Conservation (phyloP, 2,329 filamentous ascomycete genomes). For the Aspergillus novofumigatus region DNA sequence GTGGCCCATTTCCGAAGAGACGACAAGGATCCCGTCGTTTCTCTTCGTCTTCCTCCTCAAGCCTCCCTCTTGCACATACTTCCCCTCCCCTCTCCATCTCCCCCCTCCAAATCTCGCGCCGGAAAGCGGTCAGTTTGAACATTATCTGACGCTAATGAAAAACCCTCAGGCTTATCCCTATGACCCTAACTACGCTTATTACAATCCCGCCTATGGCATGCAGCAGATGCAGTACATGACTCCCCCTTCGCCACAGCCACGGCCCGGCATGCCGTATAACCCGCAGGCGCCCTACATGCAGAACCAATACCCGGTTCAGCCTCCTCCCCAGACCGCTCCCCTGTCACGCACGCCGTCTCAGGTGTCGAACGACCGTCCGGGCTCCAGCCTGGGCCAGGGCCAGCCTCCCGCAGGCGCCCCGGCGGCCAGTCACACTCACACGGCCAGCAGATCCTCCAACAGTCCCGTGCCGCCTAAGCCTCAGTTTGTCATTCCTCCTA, state of each 20-base stretch:
- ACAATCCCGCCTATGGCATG: slow-evolving; percentile 38
- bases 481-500: slow-evolving; percentile 59
- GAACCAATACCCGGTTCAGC: slow-evolving; percentile 47
- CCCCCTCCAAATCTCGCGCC: slow-evolving; percentile 60
- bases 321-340: slow-evolving; percentile 54
- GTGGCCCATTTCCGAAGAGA: slow-evolving; percentile 33
- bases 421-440: slow-evolving; percentile 45
- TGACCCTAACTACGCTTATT: slow-evolving; percentile 43
- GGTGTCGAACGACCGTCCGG: slow-evolving; percentile 64
- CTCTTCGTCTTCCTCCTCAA: slow-evolving; percentile 21
- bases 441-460: slow-evolving; percentile 51
- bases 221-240: slow-evolving; percentile 40
- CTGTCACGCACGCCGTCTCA: slow-evolving; percentile 86
- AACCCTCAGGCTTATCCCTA: slow-evolving; percentile 59
- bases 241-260: slow-evolving; percentile 44
- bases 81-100: slow-evolving; percentile 16
- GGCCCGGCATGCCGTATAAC: slow-evolving; percentile 48
- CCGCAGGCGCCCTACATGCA: slow-evolving; percentile 48
- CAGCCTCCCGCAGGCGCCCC: slow-evolving; percentile 48
- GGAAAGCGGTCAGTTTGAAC: slow-evolving; percentile 66
- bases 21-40: slow-evolving; percentile 25
- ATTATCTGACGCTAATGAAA: slow-evolving; percentile 63
- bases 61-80: slow-evolving; percentile 15
- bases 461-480: slow-evolving; percentile 58
- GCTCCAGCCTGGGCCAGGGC: slow-evolving; percentile 59